phyloP scores from a whole-genome alignment of 139 green algal genomes.

The Micractinium conductrix region DNA sequence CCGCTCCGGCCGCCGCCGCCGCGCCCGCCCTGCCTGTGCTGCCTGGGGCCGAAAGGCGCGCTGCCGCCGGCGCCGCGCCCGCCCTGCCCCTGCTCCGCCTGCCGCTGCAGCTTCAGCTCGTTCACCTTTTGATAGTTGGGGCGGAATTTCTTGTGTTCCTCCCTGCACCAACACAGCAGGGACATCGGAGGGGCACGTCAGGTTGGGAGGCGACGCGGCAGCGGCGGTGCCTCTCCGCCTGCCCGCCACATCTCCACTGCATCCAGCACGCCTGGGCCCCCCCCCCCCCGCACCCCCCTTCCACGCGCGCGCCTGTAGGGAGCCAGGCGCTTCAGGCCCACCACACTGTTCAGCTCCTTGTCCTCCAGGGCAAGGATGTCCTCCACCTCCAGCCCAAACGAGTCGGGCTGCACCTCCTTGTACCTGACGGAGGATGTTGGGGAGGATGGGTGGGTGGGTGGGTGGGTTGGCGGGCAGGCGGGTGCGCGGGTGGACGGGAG shows the following conservation, averaged over 20 bases:
- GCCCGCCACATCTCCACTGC: too few relatives aligned
- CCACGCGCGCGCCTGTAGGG: slow-evolving; percentile 78
- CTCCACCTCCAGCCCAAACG: slow-evolving; percentile 79
- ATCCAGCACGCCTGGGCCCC: too few relatives aligned
- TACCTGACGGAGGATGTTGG: too few relatives aligned
- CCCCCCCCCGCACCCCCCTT: neutral
- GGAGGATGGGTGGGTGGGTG: too few relatives aligned
- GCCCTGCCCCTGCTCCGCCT: neutral
- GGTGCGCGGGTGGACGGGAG: neutral
- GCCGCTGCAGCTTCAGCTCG: slow-evolving; percentile 6
- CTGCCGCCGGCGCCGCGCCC: neutral
- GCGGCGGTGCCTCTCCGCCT: too few relatives aligned
- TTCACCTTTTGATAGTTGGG: slow-evolving; percentile 39
- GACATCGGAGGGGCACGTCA: too few relatives aligned
- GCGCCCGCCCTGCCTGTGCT: neutral
- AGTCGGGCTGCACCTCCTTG: slow-evolving; percentile 66
- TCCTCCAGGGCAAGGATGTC: slow-evolving; percentile 86
- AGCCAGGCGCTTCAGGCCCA: slow-evolving; percentile 87
- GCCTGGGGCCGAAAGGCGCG: neutral
- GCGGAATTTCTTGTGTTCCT: neutral
- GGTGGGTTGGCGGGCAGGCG: too few relatives aligned
- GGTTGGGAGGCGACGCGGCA: too few relatives aligned
- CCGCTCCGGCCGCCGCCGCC: neutral
- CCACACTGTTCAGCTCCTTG: slow-evolving; percentile 82
- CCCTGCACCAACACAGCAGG: too few relatives aligned